Conservation (phyloP, 352 stramenopile species). For the Phytophthora idaei region DNA sequence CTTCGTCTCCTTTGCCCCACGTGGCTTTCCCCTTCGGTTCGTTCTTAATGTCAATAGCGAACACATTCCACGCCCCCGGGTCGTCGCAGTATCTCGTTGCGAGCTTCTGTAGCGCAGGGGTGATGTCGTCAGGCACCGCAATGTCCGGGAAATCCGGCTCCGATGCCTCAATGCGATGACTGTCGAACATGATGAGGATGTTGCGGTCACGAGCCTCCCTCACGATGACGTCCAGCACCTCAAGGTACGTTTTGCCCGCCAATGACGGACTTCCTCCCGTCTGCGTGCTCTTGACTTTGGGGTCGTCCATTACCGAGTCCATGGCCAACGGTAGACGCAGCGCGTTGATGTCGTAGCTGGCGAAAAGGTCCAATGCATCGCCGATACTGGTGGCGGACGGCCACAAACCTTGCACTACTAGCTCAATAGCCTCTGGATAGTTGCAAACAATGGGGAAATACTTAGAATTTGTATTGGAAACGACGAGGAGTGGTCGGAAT, state of each 20-base stretch:
- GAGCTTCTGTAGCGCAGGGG: conserved; percentile 55
- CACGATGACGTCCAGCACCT: conserved; percentile 66
- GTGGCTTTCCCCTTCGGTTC: conserved; percentile 71
- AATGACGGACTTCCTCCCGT: conserved; percentile 46
- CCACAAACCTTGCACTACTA: conserved; percentile 68
- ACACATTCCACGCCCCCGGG: conserved; percentile 68
- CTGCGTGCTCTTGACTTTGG: conserved; percentile 49
- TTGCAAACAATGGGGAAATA: not conserved
- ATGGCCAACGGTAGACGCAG: conserved; percentile 70
- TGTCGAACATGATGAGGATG: conserved; percentile 76
- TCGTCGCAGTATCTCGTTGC: conserved; percentile 70
- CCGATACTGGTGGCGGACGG: conserved; percentile 65
- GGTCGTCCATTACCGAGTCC: conserved; percentile 62
- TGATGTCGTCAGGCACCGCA: conserved; percentile 58
- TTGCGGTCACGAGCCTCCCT: conserved; percentile 62
- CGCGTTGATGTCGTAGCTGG: conserved; percentile 59
- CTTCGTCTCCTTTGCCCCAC: conserved; percentile 61
- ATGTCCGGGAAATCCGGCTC: conserved; percentile 68
- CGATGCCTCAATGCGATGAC: conserved; percentile 59
- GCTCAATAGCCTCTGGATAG: conserved; percentile 57
- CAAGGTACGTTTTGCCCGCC: conserved; percentile 60
- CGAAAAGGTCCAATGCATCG: conserved; percentile 53
- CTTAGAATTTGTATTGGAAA: not conserved
- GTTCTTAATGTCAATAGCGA: conserved; percentile 83
- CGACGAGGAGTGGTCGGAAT: not conserved